Evolutionary conservation across 202 grass and related monocot genomes (phyloP).

Genomic region (Panicum virgatum): DNA sequence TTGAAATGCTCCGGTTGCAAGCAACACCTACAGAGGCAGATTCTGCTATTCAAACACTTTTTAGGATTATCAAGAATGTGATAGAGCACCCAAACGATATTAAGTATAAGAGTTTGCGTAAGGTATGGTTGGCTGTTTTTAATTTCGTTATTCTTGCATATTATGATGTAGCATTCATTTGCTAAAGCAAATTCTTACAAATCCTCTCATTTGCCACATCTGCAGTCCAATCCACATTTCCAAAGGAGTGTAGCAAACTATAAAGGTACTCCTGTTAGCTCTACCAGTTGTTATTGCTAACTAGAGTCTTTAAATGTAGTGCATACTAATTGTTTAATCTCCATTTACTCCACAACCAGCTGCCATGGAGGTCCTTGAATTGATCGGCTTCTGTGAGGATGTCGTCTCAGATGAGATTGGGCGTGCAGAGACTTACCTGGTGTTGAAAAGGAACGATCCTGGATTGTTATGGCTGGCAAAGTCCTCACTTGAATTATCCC

Average conservation of each 20-base stretch:
- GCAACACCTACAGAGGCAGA: conserved; percentile 59
- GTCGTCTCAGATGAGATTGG: conserved; percentile 67
- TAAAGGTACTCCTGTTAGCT: conserved; percentile 50
- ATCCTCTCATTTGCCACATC: neutral
- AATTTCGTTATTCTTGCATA: conserved; percentile 8
- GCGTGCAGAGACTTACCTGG: conserved; percentile 62
- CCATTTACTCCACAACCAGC: conserved; percentile 39
- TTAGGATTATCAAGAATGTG: conserved; percentile 92
- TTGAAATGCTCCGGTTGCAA: conserved; percentile 66
- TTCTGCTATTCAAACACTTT: conserved; percentile 72
- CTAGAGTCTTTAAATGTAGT: neutral
- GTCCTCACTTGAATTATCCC: conserved; percentile 78
- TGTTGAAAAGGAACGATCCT: conserved; percentile 93
- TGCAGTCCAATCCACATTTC: conserved; percentile 87
- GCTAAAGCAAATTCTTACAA: neutral
- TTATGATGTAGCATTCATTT: neutral
- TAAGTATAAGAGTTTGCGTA: conserved; percentile 80
- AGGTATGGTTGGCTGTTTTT: conserved; percentile 52
- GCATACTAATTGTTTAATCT: neutral
- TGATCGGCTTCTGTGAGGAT: conserved; percentile 88
- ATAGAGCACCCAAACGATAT: conserved; percentile 74
- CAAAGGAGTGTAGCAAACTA: conserved; percentile 77
- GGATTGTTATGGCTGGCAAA: conserved; percentile 90
- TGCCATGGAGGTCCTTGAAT: conserved; percentile 85
- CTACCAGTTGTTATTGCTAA: neutral